These are phyloP conservation scores for Lentinula raphanica DNA, from an alignment of 768 basidiomycete species.

Conservation along the genomic window DNA sequence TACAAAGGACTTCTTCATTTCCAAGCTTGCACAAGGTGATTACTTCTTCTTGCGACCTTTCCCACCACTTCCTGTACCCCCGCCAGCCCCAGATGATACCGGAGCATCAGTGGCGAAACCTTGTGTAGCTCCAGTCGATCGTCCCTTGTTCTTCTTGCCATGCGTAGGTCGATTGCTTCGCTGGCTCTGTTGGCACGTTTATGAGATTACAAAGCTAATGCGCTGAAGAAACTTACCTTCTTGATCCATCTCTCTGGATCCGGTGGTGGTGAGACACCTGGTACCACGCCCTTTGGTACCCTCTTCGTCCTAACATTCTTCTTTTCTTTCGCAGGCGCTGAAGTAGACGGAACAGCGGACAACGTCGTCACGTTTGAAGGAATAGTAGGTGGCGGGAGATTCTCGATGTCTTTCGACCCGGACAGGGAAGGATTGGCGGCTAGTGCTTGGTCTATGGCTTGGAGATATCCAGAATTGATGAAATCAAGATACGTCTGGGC, in stretches of 20 bases:
- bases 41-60: constrained; percentile 73
- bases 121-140: constrained; percentile 65
- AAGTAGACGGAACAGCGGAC: constrained; percentile 24
- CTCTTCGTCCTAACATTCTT: constrained; percentile 60
- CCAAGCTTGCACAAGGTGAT: background rate
- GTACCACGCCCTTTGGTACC: constrained; percentile 69
- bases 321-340: constrained; percentile 20
- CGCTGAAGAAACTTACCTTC: constrained; percentile 33
- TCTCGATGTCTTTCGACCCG: constrained; percentile 39
- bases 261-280: constrained; percentile 75
- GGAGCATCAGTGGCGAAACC: constrained; percentile 44
- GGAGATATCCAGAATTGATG: constrained; percentile 64
- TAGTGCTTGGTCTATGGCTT: constrained; percentile 57
- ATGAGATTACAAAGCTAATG: too few relatives aligned
- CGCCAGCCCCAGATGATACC: constrained; percentile 19
- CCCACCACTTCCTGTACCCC: constrained; percentile 32
- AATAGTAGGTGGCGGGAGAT: constrained; percentile 52
- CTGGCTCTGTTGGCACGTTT: background rate
- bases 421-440: constrained; percentile 33
- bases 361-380: constrained; percentile 24
- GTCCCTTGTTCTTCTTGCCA: constrained; percentile 47
- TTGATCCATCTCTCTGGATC: constrained; percentile 88
- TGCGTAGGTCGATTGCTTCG: constrained; percentile 52
- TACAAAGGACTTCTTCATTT: background rate
- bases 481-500: constrained; percentile 82